A percentile compares a stretch with the other conserved stretches of the same genome.
Conservation (phyloP, 192 early-diverging fungal genomes). For the Gaertneriomyces semiglobifer region DNA sequence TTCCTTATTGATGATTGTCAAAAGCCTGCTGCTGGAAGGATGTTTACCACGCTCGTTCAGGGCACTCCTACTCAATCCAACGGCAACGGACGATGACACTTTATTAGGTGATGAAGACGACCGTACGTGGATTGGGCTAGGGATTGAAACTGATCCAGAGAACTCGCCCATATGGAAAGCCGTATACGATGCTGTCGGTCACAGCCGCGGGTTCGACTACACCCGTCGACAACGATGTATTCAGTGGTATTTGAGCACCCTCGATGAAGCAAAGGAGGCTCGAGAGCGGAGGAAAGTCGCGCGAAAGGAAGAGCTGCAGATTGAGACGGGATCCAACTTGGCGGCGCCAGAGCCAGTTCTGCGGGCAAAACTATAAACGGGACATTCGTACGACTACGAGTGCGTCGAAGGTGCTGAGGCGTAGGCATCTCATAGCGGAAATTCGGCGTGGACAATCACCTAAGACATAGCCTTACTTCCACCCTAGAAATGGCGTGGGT, state of each 20-base stretch:
- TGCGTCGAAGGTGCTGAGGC: too few relatives aligned
- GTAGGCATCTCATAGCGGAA: too few relatives aligned
- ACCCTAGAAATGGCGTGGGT: too few relatives aligned
- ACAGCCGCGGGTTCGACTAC: slow-evolving; percentile 25
- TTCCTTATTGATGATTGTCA: slow-evolving; percentile 12
- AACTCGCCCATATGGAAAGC: slow-evolving; percentile 20
- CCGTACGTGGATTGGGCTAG: neutral
- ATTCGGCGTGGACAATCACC: too few relatives aligned
- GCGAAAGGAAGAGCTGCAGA: too few relatives aligned
- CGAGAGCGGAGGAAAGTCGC: too few relatives aligned
- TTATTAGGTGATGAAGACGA: neutral
- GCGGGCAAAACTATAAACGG: too few relatives aligned
- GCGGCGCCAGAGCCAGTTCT: too few relatives aligned
- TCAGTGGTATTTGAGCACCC: slow-evolving; percentile 18
- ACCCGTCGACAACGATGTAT: slow-evolving; percentile 22
- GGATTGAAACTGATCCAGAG: slow-evolving; percentile 17
- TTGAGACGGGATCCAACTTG: too few relatives aligned
- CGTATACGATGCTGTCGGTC: slow-evolving; percentile 21
- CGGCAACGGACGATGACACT: slow-evolving; percentile 7
- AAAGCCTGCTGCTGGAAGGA: slow-evolving; percentile 16
- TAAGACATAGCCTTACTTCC: too few relatives aligned
- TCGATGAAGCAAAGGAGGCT: slow-evolving; percentile 6
- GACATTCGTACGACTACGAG: too few relatives aligned
- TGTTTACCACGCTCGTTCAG: neutral
- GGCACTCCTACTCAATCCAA: neutral